A percentile compares a stretch with the other conserved stretches of the same genome.
Conservation (phyloP, 306 rosid genomes). For the Calophaca sinica region DNA sequence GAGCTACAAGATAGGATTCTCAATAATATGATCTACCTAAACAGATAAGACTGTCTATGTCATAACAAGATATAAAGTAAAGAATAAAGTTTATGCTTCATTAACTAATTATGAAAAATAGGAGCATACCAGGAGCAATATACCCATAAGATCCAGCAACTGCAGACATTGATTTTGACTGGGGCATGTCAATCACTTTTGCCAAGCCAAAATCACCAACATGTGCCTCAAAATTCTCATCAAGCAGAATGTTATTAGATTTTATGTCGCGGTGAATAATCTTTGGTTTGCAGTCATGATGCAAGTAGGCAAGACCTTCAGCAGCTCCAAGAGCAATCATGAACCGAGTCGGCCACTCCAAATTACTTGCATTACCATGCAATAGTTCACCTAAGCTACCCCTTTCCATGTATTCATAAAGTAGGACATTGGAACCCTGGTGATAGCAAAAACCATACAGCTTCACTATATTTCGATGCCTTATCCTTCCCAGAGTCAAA, state of each 20-base stretch:
- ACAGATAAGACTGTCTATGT: background rate
- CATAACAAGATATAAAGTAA: constrained; percentile 4
- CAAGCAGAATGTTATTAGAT: constrained; percentile 89
- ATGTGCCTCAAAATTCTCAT: constrained; percentile 88
- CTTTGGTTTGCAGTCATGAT: constrained; percentile 96
- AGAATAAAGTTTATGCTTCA: background rate
- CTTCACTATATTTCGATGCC: constrained; percentile 96
- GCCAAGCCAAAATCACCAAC: constrained; percentile 99
- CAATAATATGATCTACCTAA: constrained; percentile 1
- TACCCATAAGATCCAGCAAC: constrained; percentile 99
- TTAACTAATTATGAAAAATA: constrained; percentile 2
- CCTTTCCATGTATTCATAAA: constrained; percentile 90
- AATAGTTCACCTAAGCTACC: constrained; percentile 95
- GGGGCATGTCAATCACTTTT: constrained; percentile 97
- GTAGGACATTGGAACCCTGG: constrained; percentile 89
- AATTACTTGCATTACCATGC: constrained; percentile 66
- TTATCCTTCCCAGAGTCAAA: constrained; percentile 84
- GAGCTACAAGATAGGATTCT: too few species aligned
- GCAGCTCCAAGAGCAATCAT: constrained; percentile 95
- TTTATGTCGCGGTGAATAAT: constrained; percentile 96
- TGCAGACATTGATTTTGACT: constrained; percentile 95
- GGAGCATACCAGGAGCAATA: constrained; percentile 92
- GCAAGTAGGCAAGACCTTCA: constrained; percentile 97
- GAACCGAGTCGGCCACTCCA: constrained; percentile 92
- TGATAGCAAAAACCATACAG: constrained; percentile 86